phyloP scores from a whole-genome alignment of 179 eudicot genomes.

The Silene vulgaris region DNA sequence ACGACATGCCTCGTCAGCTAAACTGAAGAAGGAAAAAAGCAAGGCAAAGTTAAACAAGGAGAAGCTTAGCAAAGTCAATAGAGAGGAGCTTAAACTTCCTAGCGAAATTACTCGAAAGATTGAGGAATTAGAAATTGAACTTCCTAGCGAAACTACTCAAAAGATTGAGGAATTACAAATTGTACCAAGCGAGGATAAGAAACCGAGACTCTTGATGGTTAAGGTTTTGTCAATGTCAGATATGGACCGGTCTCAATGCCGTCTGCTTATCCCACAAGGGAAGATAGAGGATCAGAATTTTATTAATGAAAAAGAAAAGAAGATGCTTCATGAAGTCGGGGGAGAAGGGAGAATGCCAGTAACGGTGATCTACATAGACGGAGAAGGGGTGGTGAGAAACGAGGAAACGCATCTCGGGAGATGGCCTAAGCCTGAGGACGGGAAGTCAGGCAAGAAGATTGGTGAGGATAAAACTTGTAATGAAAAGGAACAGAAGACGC shows the following conservation, averaged over 20 bases:
- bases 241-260: not conserved
- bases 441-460: no score
- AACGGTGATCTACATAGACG: not conserved
- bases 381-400: not conserved
- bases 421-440: not conserved
- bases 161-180: not conserved
- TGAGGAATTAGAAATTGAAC: not conserved
- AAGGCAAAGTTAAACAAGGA: not conserved
- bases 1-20: no score
- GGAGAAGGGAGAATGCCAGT: not conserved
- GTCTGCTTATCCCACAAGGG: not conserved
- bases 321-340: not conserved
- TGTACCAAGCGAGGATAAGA: not conserved
- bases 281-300: not conserved
- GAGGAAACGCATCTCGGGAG: not conserved
- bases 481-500: no score
- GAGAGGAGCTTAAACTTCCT: not conserved
- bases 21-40: not conserved
- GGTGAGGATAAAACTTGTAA: no score
- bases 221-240: not conserved
- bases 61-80: not conserved
- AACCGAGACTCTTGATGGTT: not conserved
- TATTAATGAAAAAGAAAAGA: not conserved
- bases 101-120: not conserved
- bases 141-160: not conserved